These are phyloP conservation scores for Dissophora ornata DNA, from an alignment of 192 early-diverging fungal species.

Conservation along the genomic window DNA sequence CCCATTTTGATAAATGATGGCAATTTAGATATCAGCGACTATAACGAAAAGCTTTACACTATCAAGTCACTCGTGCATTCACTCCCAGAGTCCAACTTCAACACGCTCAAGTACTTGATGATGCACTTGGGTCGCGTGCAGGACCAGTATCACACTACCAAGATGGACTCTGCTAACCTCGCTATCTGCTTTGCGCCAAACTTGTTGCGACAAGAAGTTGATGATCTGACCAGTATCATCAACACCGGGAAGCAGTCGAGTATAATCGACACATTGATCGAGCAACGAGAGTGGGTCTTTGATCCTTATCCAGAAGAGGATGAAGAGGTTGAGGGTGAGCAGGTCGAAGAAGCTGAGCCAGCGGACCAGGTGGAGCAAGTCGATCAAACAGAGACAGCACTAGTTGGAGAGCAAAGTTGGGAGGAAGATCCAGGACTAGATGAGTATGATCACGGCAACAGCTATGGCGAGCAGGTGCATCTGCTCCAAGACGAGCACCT, in stretches of 20 bases:
- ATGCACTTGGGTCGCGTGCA: constrained; percentile 74
- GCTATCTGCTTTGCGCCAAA: constrained; percentile 91
- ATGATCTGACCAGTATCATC: constrained; percentile 71
- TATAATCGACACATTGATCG: constrained; percentile 76
- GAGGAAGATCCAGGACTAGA: no score
- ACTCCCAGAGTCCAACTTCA: constrained; percentile 68
- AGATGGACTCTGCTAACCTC: constrained; percentile 92
- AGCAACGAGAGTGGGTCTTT: constrained; percentile 73
- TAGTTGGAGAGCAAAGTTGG: no score
- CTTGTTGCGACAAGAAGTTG: constrained; percentile 67
- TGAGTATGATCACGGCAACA: no score
- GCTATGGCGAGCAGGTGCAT: no score
- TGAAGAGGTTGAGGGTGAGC: constrained; percentile 26
- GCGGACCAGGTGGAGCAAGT: constrained; percentile 2
- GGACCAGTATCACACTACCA: constrained; percentile 75
- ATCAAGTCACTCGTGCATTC: constrained; percentile 76
- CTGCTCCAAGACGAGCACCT: no score
- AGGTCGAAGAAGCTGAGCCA: neutral
- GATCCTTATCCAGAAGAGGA: constrained; percentile 59
- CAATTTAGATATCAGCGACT: constrained; percentile 61
- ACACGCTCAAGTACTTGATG: constrained; percentile 73
- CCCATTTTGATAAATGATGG: no score
- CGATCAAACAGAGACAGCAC: no score
- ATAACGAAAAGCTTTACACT: constrained; percentile 74
- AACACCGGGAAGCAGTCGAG: constrained; percentile 76